Base-by-base conservation (phyloP, 441 rosid species). In the Euphorbia schlechtendalii region DNA sequence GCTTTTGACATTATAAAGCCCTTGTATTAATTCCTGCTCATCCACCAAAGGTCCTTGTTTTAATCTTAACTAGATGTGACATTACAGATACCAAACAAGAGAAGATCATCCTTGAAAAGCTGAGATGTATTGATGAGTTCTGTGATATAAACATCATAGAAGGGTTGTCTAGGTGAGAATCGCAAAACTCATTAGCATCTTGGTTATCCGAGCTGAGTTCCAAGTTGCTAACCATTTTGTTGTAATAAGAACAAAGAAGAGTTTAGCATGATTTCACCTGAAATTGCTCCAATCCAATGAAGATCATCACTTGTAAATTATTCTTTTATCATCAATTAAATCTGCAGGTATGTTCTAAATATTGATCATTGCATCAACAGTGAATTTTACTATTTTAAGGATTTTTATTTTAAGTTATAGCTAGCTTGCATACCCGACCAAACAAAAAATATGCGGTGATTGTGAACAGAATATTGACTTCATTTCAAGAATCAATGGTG, bases 81-180 rank as follows among this genome's bases (percentile, higher is more conserved):
- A 63, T 67, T 38, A 69, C 72, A 86, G 96, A 90, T 72, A 82
- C 76, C 30, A 88, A 82, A 79, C 97, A 90, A 77, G 99, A 93
- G 84, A 82, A 34, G 67, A 22, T 80, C 64, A 88, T 93, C 64
- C 86, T 93, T 40, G 79, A 80, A 74, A 93, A 84, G 80, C 84
- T 93, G 68, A 83, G 84, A 69, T 69, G 78, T 27, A 75, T 82
- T 3, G 87, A 82, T 30, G 84, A 83, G 69, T 69, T 59, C 52
- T 72, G 76, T 52, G 77, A 62, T 38, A 13, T 65, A 21, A 74
- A 59, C 27, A 17, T 49, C 64, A 38, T 49, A 52, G 74, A 72
- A 54, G 70, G 65, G 51, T 43, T 43, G 21, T 61, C 58, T 46
- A 52, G 67, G 66, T 69, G 69, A 66, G 55, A 38, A 40, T 7